Evolutionary conservation across 352 stramenopile genomes (phyloP).

Genomic region (Blastocystis sp.): DNA sequence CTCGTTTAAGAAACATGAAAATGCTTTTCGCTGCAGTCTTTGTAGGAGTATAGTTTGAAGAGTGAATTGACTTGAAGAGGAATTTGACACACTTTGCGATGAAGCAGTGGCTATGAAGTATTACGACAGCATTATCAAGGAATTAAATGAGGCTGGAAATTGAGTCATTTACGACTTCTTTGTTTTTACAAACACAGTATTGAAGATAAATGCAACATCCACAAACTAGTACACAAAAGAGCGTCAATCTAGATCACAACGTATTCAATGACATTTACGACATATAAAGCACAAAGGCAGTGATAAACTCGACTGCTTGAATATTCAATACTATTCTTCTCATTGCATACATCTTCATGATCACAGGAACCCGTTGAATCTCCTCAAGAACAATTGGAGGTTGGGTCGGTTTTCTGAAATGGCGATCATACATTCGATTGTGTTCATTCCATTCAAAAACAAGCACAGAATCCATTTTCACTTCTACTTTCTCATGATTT

Average conservation of each 20-base stretch:
- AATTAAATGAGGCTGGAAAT: neutral
- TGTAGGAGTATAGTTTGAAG: neutral
- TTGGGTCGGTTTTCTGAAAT: too few relatives aligned
- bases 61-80: neutral
- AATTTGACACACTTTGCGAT: conserved; percentile 13
- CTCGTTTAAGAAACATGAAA: conserved; percentile 54
- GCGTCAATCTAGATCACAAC: neutral
- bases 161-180: neutral
- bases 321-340: neutral
- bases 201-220: neutral
- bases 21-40: conserved; percentile 49
- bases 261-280: neutral
- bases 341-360: neutral
- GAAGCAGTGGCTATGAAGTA: conserved; percentile 62
- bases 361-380: too few relatives aligned
- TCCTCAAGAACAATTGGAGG: too few relatives aligned
- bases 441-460: neutral
- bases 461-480: neutral
- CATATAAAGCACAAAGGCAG: neutral
- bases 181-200: conserved; percentile 6
- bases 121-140: conserved; percentile 40
- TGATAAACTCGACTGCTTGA: neutral
- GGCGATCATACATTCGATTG: too few relatives aligned
- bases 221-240: conserved; percentile 6
- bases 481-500: neutral